Percentiles rank a stretch among this genome's conserved stretches.
Evolutionary conservation across 257 asterid species (phyloP).

Genomic region (Solanum rostratum): DNA sequence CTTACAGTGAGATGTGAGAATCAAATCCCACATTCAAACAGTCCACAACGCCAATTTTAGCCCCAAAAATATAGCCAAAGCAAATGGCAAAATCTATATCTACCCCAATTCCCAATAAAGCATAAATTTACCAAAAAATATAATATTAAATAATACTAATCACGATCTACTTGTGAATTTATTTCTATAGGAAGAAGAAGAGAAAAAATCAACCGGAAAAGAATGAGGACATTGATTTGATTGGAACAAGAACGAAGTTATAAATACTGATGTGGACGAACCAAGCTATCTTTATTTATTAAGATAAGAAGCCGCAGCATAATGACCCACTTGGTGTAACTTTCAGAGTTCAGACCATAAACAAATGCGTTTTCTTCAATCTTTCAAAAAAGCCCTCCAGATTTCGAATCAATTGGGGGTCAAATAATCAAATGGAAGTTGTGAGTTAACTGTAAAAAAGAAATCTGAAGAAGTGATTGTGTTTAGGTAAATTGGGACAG

Average conservation of each 20-base stretch:
- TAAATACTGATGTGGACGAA: background rate
- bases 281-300: conserved; percentile 8
- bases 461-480: background rate
- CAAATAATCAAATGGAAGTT: background rate
- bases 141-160: background rate
- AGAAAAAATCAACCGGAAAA: conserved; percentile 7
- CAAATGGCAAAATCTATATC: background rate
- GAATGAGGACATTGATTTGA: conserved; percentile 10
- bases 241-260: conserved; percentile 6
- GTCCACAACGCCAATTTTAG: conserved; percentile 4
- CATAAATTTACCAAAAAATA: conserved; percentile 13
- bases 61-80: background rate
- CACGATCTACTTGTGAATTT: background rate
- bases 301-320: conserved; percentile 13
- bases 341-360: conserved; percentile 5
- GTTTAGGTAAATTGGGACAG: conserved; percentile 7
- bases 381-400: conserved; percentile 20
- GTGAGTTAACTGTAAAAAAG: background rate
- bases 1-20: background rate
- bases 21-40: background rate
- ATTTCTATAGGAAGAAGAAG: background rate
- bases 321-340: conserved; percentile 31
- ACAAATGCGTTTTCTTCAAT: conserved; percentile 5
- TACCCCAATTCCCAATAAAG: conserved; percentile 32
- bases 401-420: conserved; percentile 7